phyloP scores from a whole-genome alignment of 2,329 filamentous ascomycete species.

The Aspergillus fijiensis region DNA sequence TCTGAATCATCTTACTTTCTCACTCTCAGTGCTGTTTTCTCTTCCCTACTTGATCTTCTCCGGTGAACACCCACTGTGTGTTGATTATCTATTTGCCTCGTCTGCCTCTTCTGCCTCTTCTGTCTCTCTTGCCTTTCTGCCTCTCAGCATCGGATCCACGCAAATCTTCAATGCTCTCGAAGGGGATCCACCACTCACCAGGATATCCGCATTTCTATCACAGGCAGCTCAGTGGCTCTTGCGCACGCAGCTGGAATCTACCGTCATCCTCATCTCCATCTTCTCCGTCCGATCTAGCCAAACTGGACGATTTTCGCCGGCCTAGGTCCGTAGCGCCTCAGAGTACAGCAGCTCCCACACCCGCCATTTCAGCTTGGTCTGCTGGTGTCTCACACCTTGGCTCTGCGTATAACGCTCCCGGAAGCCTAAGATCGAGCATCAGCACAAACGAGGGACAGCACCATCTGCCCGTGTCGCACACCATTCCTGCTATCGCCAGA shows the following conservation, averaged over 20 bases:
- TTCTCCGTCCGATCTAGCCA: neutral
- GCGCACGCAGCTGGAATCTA: neutral
- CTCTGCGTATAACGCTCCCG: neutral
- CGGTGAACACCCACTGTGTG: neutral
- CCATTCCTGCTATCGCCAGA: neutral
- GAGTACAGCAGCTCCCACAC: neutral
- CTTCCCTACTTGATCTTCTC: neutral
- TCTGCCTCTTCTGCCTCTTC: neutral
- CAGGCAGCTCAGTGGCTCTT: slow-evolving; percentile 5
- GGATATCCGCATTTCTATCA: neutral
- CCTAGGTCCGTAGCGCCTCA: neutral
- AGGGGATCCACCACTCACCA: slow-evolving; percentile 8
- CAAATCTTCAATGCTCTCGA: slow-evolving; percentile 4
- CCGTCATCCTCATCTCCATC: neutral
- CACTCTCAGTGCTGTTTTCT: neutral
- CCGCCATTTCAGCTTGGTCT: neutral
- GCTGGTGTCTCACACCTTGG: neutral
- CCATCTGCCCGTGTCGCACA: neutral
- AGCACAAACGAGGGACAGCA: neutral
- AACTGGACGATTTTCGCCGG: neutral
- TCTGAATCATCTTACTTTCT: neutral
- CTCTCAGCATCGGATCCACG: neutral
- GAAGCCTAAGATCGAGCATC: slow-evolving; percentile 1
- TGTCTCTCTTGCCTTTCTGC: neutral
- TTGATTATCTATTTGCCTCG: neutral